phyloP scores from a whole-genome alignment of 2,329 filamentous ascomycete species.

The Trichoderma oligosporum region DNA sequence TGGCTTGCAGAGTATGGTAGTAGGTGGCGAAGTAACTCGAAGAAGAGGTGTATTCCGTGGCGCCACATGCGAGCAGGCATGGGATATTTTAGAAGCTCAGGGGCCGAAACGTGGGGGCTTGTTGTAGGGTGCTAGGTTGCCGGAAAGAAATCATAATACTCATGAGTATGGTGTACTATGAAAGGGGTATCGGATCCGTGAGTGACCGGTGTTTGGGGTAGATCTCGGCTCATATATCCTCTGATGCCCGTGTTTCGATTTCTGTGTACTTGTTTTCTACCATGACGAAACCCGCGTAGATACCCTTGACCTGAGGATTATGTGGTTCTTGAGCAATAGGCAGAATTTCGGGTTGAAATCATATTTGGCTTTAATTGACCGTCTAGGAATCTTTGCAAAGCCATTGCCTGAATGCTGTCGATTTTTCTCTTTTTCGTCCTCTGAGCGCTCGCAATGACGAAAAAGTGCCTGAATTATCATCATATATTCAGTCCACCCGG shows the following conservation, averaged over 20 bases:
- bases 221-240: conserved; percentile 38
- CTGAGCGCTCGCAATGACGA: background rate
- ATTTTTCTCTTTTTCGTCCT: background rate
- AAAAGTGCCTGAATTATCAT: background rate
- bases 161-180: conserved; percentile 75
- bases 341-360: no score
- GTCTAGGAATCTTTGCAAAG: background rate
- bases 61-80: conserved; percentile 95
- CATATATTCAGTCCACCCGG: background rate
- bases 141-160: conserved; percentile 80
- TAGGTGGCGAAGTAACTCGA: conserved; percentile 69
- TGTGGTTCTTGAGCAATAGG: background rate
- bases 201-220: background rate
- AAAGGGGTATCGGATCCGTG: conserved; percentile 36
- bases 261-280: conserved; percentile 84
- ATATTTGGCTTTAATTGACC: background rate
- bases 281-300: conserved; percentile 77
- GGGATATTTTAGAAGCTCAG: conserved; percentile 74
- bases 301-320: conserved; percentile 65
- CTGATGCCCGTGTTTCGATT: conserved; percentile 57
- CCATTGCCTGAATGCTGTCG: background rate
- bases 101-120: conserved; percentile 58
- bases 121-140: conserved; percentile 81
- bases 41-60: conserved; percentile 79
- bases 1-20: conserved; percentile 75